These are phyloP conservation scores for Eucalyptus guilfoylei DNA, from an alignment of 345 rosid genomes.

Conservation along the genomic window DNA sequence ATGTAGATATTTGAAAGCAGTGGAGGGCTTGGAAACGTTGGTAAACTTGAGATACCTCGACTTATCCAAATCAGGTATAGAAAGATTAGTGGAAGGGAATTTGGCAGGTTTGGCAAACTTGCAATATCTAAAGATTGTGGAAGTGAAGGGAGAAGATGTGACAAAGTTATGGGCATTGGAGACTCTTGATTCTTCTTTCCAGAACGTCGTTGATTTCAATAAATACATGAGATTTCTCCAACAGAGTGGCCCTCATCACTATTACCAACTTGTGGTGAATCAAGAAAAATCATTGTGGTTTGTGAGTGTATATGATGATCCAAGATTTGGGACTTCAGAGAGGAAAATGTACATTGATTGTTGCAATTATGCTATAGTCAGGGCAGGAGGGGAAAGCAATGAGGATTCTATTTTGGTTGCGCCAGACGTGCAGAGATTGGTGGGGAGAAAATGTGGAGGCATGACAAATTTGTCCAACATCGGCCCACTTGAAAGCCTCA, in stretches of 20 bases:
- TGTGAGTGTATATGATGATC: background rate
- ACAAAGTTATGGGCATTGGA: background rate
- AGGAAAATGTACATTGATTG: background rate
- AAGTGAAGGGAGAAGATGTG: background rate
- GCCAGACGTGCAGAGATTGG: background rate
- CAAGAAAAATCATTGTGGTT: background rate
- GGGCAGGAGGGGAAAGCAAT: background rate
- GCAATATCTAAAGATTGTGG: background rate
- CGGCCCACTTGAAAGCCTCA: background rate
- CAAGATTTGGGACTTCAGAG: background rate
- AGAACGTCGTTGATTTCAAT: background rate
- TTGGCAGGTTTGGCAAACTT: background rate
- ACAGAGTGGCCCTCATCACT: background rate
- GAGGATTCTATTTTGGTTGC: background rate
- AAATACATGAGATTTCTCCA: background rate
- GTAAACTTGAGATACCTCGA: background rate
- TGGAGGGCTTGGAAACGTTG: constrained; percentile 1
- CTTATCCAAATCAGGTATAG: background rate
- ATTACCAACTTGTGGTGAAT: background rate
- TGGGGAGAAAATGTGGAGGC: background rate
- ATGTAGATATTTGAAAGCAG: background rate
- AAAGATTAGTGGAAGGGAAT: background rate
- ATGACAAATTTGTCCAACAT: background rate
- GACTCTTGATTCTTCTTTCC: background rate
- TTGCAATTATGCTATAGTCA: background rate